Evolutionary conservation across 306 rosid species (phyloP).

Genomic region (Fragaria ananassa): DNA sequence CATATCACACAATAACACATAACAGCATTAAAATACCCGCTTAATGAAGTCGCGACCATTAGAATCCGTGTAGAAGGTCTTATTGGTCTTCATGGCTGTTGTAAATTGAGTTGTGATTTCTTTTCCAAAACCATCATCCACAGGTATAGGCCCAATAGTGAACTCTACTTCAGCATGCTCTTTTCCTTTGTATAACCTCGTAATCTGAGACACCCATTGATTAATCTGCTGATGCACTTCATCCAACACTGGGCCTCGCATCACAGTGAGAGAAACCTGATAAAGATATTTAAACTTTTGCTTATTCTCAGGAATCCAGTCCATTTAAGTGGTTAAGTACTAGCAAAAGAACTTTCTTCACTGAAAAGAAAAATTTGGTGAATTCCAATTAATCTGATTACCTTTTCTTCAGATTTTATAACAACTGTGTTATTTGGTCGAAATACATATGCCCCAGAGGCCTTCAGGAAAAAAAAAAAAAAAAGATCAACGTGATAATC

Average conservation of each 20-base stretch:
- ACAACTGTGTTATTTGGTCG: constrained; percentile 37
- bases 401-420: constrained; percentile 35
- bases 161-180: constrained; percentile 50
- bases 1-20: neutral
- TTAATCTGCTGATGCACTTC: constrained; percentile 42
- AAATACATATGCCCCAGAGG: constrained; percentile 51
- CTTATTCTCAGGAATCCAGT: constrained; percentile 9
- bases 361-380: neutral
- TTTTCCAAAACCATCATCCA: constrained; percentile 34
- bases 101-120: constrained; percentile 37
- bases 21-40: constrained; percentile 23
- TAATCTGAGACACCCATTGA: constrained; percentile 47
- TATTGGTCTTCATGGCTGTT: constrained; percentile 26
- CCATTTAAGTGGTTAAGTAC: constrained; percentile 8
- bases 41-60: constrained; percentile 41
- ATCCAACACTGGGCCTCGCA: constrained; percentile 39
- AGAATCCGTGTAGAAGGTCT: constrained; percentile 36
- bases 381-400: neutral
- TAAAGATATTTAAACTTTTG: constrained; percentile 5
- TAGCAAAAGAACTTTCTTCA: neutral
- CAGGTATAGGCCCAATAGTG: constrained; percentile 33
- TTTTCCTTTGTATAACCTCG: constrained; percentile 42
- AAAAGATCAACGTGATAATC: neutral
- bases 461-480: constrained; percentile 21
- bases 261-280: constrained; percentile 35